Evolutionary conservation across 179 eudicot species (phyloP).

Genomic region (Dionaea muscipula): DNA sequence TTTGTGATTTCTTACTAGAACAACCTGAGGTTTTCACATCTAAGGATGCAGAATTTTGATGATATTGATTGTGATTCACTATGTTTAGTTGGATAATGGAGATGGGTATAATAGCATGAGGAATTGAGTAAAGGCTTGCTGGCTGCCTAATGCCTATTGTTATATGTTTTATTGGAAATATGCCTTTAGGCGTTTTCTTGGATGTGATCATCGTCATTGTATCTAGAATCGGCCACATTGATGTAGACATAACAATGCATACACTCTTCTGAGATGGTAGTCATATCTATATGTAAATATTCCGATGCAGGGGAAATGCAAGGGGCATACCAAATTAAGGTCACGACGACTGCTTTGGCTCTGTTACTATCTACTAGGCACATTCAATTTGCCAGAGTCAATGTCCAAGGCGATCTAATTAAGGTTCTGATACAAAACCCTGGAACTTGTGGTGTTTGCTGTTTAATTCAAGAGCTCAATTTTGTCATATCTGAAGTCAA

Average conservation of each 20-base stretch:
- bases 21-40: too few relatives aligned
- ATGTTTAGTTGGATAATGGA: too few relatives aligned
- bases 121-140: too few relatives aligned
- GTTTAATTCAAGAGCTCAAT: slow-evolving; percentile 19
- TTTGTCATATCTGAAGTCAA: slow-evolving; percentile 36
- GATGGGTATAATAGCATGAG: too few relatives aligned
- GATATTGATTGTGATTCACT: too few relatives aligned
- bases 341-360: slow-evolving; percentile 85
- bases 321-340: slow-evolving; percentile 91
- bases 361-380: slow-evolving; percentile 75
- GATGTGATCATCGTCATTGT: neutral
- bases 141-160: too few relatives aligned
- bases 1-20: too few relatives aligned
- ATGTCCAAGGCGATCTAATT: slow-evolving; percentile 64
- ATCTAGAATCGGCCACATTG: neutral
- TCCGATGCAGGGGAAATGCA: slow-evolving; percentile 69
- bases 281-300: slow-evolving; percentile 3
- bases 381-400: slow-evolving; percentile 47
- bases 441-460: slow-evolving; percentile 3
- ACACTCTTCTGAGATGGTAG: neutral
- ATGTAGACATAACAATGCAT: too few relatives aligned
- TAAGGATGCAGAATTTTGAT: too few relatives aligned
- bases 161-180: too few relatives aligned
- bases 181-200: too few relatives aligned
- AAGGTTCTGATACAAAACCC: slow-evolving; percentile 36